phyloP scores from a whole-genome alignment of 2,329 filamentous ascomycete genomes.

The Chalara sp. region DNA sequence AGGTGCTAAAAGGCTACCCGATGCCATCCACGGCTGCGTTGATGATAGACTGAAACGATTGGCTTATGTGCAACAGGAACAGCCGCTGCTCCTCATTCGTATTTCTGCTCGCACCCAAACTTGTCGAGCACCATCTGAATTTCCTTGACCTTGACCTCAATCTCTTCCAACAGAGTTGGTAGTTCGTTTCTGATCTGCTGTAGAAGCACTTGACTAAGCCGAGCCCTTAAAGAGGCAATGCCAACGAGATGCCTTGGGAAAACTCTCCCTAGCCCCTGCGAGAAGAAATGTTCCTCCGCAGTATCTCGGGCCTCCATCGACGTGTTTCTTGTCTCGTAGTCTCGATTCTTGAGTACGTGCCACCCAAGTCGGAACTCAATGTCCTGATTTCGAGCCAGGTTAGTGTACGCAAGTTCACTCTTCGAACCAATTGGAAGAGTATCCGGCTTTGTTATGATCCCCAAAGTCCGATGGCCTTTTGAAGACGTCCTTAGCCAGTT shows the following conservation, averaged over 20 bases:
- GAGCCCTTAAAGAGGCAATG: neutral
- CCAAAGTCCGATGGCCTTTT: slow-evolving; percentile 32
- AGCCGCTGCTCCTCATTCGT: neutral
- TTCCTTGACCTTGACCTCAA: neutral
- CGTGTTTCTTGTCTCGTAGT: neutral
- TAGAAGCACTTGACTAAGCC: neutral
- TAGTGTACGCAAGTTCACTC: slow-evolving; percentile 33
- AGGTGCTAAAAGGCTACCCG: no score
- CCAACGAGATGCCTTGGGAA: neutral
- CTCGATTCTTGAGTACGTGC: neutral
- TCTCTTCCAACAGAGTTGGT: neutral
- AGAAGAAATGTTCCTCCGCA: slow-evolving; percentile 1
- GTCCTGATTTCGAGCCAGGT: slow-evolving; percentile 39
- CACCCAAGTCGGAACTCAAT: slow-evolving; percentile 22
- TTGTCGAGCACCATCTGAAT: neutral
- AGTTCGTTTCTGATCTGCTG: neutral
- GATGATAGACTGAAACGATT: neutral
- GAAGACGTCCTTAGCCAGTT: slow-evolving; percentile 33
- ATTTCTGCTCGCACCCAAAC: neutral
- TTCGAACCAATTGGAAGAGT: slow-evolving; percentile 34
- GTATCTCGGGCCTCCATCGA: neutral
- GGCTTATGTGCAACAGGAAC: neutral
- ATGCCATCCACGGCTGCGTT: neutral
- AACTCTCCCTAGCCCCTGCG: neutral
- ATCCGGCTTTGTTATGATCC: slow-evolving; percentile 54